Evolutionary conservation across 805 yeast genomes (phyloP), one percentile per base, ranked within the genome.

Genomic region (Schizosaccharomyces pombe): DNA sequence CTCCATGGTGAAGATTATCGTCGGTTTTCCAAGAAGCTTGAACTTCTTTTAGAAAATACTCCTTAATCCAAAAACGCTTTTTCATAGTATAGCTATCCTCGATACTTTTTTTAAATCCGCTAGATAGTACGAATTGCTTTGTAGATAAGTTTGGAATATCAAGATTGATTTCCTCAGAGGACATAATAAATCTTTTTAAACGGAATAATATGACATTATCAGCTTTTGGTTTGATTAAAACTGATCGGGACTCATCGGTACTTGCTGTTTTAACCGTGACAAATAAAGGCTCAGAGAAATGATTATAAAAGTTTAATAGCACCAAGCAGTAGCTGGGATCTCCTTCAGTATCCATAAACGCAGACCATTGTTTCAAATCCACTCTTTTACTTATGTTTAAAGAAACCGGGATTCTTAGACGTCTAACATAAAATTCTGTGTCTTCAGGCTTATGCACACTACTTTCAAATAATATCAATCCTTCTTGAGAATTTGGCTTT

Each of bases 161-260:
- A 5, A 4, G n/a, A 3, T 14, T 49, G 6, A 49, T 29, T 14
- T 30, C 39, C 9, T 28, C 53, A 69, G 43, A 67, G 68, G 30
- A 72, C 72, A 47, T 70, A 72, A 31, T 16, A n/a, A 39, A 26
- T 9, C 52, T 62, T 71, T 40, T 14, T 11, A 29, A 16, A 6
- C 33, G 16, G n/a, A 49, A 75, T 81, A 19, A 43, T 16, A 43
- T 14, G 8, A 43, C 31, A 29, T 19, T 16, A 5, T 43, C 30
- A 14, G 30, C 30, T 9, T 43, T 43, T 6, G 49, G 30, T 3
- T 43, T 22, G 16, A 43, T 30, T 8, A 22, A 6, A 16, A 6
- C 9, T n/a, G 28, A 16, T 19, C 26, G 28, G 4, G 14, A 14
- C 12, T 5, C 14, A 4, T 43, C 49, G 4, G 29, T 43, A 22